Base-by-base conservation (phyloP, 2,329 filamentous ascomycete genomes). In the Beauveria australis region DNA sequence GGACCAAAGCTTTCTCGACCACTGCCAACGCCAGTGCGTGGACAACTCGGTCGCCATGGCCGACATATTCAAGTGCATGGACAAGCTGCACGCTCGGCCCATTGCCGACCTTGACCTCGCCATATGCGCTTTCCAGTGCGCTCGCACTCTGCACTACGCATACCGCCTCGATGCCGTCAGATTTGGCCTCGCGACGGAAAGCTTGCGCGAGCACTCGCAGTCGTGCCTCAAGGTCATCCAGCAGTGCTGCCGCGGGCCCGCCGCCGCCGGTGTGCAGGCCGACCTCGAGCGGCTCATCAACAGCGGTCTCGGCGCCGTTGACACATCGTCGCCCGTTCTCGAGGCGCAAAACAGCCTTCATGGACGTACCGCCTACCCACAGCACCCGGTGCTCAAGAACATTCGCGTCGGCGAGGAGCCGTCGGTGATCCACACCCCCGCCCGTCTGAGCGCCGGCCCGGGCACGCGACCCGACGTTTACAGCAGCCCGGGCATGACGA, bases 21-120 rank as follows among this genome's bases (percentile, higher is more conserved):
- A 78, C 63, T 82, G 80, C 61, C 79, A 77, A 47, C 72, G 75
- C 3, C 78, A 79, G 62, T 82, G 81, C 60, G 79, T 79, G 44
- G 79, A 82, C 54, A 81, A 84, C 62, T 79, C 81, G 9, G 69
- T 78, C 40, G 78, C 79, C 30, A 82, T 84, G 78, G 76, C 79
- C 7, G 78, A 79, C 51, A 83, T 84, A 64, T 83, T 84, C 64
- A 72, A 77, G 3, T 72, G 78, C 51, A 74, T 83, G 65, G 73
- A 83, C 59, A 76, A 77, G 22, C 74, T 83, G 5, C 78, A 79
- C 41, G 79, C 78, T 16, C 77, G 79, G 19, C 80, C 81, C 0
- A 77, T 83, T 2, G 78, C 80, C 0, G 81, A 84, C 63, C 68
- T 84, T 19, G 81, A 84, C 61, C 73, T 84, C 43, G 78, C 81